Base-by-base conservation (phyloP, 768 basidiomycete genomes). In the Trametes coccinea region DNA sequence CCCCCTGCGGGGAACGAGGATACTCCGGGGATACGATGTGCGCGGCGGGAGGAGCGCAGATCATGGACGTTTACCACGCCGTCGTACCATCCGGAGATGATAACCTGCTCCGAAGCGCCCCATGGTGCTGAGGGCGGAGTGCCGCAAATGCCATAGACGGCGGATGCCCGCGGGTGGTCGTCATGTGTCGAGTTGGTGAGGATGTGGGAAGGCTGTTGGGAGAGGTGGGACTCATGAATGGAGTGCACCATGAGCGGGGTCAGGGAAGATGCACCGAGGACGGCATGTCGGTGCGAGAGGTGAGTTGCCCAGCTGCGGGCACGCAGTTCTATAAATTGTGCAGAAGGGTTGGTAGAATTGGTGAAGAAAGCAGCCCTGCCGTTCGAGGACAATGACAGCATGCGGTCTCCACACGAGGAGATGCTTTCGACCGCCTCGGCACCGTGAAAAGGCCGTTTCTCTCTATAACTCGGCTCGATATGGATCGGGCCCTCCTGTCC, bases 51-150 rank as follows among this genome's bases (percentile, higher is more conserved):
- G 16, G 83, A 77, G 29, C 92, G 89, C 43, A 93, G 80, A 72
- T 93, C 92, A 73, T 92, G 86, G 53, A 90, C 80, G 40, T 83
- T 80, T 37, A 91, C 87, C 50, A 79, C 71, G 10, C 92, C 88
- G 69, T 94, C 90, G 72, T 84, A 93, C 90, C 92, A 93, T 1
- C 90, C 92, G 1, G 89, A 88, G 40, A 91, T 79, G 27, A 94
- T 58, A 17, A 91, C 81, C 67, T 90, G 80, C 16, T 88, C 84
- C 3, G 89, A 88, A 2, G 82, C 74, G 3, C 91, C 90, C 81
- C 87, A 86, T 0, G 86, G 83, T 22, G 86, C 86, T 30, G 83
- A 78, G 0, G 79, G 77, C 0, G 89, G 86, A 6, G 84, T 83
- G 29, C 76, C 77, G 7, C 84, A 76, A 70, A 94, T 82, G 45